Percentiles rank a stretch among this genome's conserved stretches.
phyloP scores from a whole-genome alignment of 495 filamentous ascomycete genomes.

The Friedmanniomyces simplex region DNA sequence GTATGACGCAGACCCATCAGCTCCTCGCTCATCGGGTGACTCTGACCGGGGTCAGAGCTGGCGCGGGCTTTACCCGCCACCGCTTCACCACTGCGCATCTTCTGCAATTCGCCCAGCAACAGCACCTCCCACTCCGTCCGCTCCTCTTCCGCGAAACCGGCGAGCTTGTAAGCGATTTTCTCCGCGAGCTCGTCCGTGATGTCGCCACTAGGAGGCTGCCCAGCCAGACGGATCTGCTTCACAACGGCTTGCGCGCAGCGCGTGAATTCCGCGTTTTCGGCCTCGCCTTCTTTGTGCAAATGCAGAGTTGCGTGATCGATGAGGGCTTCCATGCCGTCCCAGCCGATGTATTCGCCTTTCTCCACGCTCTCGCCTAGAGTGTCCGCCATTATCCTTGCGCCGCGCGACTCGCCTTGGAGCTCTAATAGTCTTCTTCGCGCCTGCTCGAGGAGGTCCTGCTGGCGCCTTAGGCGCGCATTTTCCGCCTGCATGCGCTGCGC shows the following conservation, averaged over 20 bases:
- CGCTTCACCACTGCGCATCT: not conserved
- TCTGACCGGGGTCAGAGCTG: not conserved
- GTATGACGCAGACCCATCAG: not conserved
- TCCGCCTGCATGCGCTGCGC: slow-evolving; percentile 10
- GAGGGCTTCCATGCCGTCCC: not conserved
- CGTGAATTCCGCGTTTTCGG: not conserved
- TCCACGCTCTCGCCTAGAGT: not conserved
- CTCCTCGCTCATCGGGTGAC: not conserved
- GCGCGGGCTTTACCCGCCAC: not conserved
- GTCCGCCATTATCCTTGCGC: not conserved
- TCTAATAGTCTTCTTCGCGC: slow-evolving; percentile 8
- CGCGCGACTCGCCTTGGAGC: slow-evolving; percentile 2
- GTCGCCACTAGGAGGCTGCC: not conserved
- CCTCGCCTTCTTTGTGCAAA: slow-evolving; percentile 1
- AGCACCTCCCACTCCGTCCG: slow-evolving; percentile 3
- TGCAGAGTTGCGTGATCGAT: slow-evolving; percentile 3
- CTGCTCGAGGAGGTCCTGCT: slow-evolving; percentile 16
- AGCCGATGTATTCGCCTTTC: slow-evolving; percentile 1
- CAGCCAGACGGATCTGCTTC: slow-evolving; percentile 2
- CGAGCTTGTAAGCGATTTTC: not conserved
- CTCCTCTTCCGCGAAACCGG: not conserved
- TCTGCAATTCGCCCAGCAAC: not conserved
- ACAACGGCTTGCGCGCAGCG: not conserved
- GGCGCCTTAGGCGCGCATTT: slow-evolving; percentile 12
- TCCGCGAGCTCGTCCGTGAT: not conserved